Conservation (phyloP, 169 alveolate species). For the Cystoisospora suis region DNA sequence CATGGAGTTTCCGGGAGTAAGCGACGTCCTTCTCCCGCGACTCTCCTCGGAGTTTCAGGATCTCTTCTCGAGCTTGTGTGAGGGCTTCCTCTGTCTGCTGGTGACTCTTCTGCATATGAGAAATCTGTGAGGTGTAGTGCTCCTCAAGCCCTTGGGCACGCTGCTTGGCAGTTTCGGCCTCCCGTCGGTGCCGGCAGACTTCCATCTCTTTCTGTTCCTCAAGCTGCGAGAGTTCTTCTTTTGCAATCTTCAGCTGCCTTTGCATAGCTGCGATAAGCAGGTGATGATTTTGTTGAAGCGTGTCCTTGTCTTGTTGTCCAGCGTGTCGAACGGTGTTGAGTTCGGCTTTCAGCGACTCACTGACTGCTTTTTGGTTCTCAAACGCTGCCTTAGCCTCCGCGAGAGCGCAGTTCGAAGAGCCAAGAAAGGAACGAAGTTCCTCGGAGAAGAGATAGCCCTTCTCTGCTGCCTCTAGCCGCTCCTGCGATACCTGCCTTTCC, state of each 20-base stretch:
- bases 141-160: not conserved
- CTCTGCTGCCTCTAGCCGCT: not conserved
- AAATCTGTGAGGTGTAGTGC: constrained; percentile 4
- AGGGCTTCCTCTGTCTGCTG: not conserved
- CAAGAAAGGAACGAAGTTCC: not conserved
- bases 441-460: not conserved
- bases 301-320: not conserved
- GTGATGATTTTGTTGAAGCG: not conserved
- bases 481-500: not conserved
- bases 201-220: not conserved
- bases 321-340: not conserved
- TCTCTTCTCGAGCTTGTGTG: constrained; percentile 2
- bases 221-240: not conserved
- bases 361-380: not conserved
- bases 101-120: not conserved
- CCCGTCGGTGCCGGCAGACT: not conserved
- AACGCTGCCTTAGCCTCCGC: not conserved
- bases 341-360: not conserved
- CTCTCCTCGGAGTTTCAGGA: not conserved
- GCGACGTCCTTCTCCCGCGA: not conserved
- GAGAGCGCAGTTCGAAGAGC: not conserved
- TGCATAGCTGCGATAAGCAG: not conserved
- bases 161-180: not conserved
- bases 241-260: not conserved
- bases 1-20: not conserved